Evolutionary conservation across 176 grass and related monocot species (phyloP), one percentile per base, ranked within the genome.

Genomic region (Elymus sibiricus): DNA sequence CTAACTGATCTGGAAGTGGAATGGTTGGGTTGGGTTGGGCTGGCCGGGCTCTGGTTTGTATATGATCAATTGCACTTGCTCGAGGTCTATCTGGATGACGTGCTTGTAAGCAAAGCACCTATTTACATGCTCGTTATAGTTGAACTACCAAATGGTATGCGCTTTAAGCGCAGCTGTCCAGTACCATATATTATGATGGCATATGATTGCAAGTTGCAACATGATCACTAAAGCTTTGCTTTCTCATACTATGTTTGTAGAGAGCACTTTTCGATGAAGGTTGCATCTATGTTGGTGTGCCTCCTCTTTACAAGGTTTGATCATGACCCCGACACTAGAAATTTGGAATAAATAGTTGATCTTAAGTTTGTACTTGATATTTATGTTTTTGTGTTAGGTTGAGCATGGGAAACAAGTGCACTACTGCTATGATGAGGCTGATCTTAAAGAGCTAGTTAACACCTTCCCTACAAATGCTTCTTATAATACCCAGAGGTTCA

Each of bases 221-320:
- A 25, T 76, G 19, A 69, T 63, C 51, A 81, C 59, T 71, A 38
- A 77, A 88, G 55, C 51, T 86, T 78, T 82, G 27, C 58, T 58
- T 85, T 21, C 24, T 70, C 19, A 60, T 83, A 51, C 74, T 63
- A 15, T 85, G 51, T 60, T 32, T 94, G 82, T 76, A 99, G 97
- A 99, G 83, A 93, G 75, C 97, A 77, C 85, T 99, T 44, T 99
- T 99, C 19, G 94, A 99, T 84, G 94, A 99, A 94, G 92, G 97
- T 80, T 96, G 88, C 86, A 96, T 99, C 65, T 99, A 96, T 39
- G 97, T 99, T 76, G 94, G 94, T 51, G 97, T 99, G 26, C 97
- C 97, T 78, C 97, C 97, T 83, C 94, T 99, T 73, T 99, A 96
- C 64, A 99, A 99, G 92, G 97, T 95, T 76, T 32, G 64, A 51